Conservation (phyloP, 2,329 filamentous ascomycete genomes). For the Apiospora phragmitis region DNA sequence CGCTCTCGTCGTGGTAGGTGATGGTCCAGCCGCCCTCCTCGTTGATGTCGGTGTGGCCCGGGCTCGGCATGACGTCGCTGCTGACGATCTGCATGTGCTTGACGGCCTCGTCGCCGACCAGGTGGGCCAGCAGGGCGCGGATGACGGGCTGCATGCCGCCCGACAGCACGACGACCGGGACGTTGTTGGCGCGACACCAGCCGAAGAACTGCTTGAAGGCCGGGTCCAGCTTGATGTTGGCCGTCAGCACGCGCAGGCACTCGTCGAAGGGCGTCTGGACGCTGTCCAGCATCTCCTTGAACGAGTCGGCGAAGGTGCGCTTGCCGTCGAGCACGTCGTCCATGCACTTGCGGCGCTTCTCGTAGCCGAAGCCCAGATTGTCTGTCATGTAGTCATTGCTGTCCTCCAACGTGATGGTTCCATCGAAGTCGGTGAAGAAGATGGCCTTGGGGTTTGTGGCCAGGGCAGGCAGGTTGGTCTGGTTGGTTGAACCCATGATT, state of each 20-base stretch:
- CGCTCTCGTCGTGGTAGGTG: constrained; percentile 75
- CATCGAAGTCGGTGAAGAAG: constrained; percentile 99
- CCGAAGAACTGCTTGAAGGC: constrained; percentile 84
- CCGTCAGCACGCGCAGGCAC: constrained; percentile 75
- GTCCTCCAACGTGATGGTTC: constrained; percentile 80
- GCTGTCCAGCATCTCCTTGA: constrained; percentile 90
- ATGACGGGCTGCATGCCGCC: constrained; percentile 95
- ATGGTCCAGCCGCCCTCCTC: constrained; percentile 86
- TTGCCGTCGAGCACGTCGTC: constrained; percentile 71
- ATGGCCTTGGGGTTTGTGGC: constrained; percentile 80
- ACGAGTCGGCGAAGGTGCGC: constrained; percentile 79
- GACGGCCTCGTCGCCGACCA: constrained; percentile 74
- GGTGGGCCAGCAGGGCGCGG: constrained; percentile 73
- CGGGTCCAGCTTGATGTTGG: constrained; percentile 87
- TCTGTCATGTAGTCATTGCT: constrained; percentile 78
- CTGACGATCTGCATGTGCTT: constrained; percentile 85
- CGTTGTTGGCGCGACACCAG: constrained; percentile 78
- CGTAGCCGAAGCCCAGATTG: constrained; percentile 80
- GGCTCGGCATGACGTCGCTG: constrained; percentile 70
- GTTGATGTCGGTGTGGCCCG: constrained; percentile 68
- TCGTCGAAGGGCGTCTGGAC: constrained; percentile 77
- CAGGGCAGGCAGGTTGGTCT: constrained; percentile 52
- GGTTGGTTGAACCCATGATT: constrained; percentile 5
- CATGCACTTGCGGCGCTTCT: constrained; percentile 72
- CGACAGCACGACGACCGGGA: constrained; percentile 89